Evolutionary conservation across 176 grass and related monocot species (phyloP).

Genomic region (Thinopyrum elongatum): DNA sequence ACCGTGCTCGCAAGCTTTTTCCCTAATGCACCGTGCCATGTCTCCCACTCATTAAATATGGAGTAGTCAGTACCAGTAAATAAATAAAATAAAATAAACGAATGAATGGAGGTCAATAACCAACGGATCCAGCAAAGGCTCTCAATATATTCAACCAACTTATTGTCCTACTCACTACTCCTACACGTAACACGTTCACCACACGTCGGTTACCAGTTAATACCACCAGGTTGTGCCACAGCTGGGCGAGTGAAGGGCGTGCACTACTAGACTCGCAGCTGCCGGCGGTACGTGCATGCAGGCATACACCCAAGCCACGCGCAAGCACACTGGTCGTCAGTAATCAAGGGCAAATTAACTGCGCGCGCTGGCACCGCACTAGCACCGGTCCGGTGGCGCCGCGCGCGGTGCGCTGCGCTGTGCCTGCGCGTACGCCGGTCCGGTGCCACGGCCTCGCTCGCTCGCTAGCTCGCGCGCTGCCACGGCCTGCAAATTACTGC

Average conservation of each 20-base stretch:
- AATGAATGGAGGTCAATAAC: not conserved
- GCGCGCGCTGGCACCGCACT: constrained; percentile 1
- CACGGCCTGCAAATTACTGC: not conserved
- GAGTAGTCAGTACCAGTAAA: not conserved
- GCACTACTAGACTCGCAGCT: not conserved
- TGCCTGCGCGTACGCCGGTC: not conserved
- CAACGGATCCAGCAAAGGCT: not conserved
- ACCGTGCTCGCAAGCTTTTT: not conserved
- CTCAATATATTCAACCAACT: not conserved
- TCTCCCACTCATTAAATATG: not conserved
- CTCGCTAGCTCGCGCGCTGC: not conserved
- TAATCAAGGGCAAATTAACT: constrained; percentile 1
- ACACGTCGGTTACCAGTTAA: not conserved
- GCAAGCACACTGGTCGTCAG: not conserved
- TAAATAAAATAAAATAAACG: not conserved
- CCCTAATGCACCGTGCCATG: not conserved
- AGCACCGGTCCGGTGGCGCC: not conserved
- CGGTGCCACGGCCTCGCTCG: not conserved
- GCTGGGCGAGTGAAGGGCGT: not conserved
- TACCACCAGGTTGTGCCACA: not conserved
- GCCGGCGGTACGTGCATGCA: no score
- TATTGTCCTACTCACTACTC: no score
- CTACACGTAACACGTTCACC: no score
- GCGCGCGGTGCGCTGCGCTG: not conserved
- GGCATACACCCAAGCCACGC: not conserved